Evolutionary conservation across 2,329 filamentous ascomycete species (phyloP).

Genomic region (Colletotrichum noveboracense): DNA sequence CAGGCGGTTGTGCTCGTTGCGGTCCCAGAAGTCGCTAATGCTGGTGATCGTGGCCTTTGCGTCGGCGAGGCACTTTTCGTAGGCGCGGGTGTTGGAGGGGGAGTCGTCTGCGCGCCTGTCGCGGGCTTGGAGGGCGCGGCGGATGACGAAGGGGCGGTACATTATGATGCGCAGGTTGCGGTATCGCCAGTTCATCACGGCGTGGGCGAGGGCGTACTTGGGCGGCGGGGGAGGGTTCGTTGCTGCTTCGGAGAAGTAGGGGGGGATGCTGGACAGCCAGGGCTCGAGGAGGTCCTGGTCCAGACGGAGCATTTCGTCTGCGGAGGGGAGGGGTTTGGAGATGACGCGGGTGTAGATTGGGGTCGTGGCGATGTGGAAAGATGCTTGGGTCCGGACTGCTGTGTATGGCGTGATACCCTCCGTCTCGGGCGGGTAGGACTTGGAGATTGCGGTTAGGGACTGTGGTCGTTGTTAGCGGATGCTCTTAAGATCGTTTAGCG

Average conservation of each 20-base stretch:
- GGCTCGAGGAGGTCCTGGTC: constrained; percentile 42
- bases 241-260: constrained; percentile 38
- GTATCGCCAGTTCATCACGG: constrained; percentile 47
- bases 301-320: constrained; percentile 43
- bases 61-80: constrained; percentile 40
- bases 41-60: constrained; percentile 43
- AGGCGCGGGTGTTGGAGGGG: constrained; percentile 19
- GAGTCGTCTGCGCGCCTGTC: not conserved
- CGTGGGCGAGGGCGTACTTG: constrained; percentile 43
- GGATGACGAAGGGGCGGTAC: constrained; percentile 51
- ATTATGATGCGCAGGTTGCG: constrained; percentile 53
- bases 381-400: constrained; percentile 46
- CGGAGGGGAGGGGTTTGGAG: constrained; percentile 45
- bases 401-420: constrained; percentile 48
- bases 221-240: constrained; percentile 36
- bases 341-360: constrained; percentile 51
- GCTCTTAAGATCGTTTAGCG: not conserved
- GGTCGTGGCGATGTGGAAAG: constrained; percentile 48
- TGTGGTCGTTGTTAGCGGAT: not conserved
- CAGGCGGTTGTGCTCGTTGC: constrained; percentile 41
- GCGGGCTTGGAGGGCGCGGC: constrained; percentile 30
- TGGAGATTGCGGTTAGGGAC: constrained; percentile 37
- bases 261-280: constrained; percentile 40
- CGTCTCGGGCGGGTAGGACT: constrained; percentile 36
- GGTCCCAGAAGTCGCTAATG: constrained; percentile 42